A percentile compares a stretch with the other conserved stretches of the same genome.
Conservation (phyloP, 2,329 filamentous ascomycete genomes). For the Hypoxylon sp. region DNA sequence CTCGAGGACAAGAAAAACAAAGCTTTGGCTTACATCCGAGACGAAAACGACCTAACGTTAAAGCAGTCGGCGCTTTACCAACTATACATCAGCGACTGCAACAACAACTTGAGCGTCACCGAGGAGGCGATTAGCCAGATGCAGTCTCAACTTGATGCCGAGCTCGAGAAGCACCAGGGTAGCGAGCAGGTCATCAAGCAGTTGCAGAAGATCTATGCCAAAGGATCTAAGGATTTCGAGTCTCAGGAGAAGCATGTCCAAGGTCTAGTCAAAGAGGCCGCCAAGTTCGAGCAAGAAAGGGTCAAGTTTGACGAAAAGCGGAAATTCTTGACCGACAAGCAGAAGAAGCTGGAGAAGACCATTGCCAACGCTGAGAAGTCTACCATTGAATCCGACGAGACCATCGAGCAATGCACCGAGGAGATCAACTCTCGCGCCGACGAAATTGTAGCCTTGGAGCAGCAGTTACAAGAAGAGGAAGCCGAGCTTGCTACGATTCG, state of each 20-base stretch:
- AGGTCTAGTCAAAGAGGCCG: slow-evolving; percentile 83
- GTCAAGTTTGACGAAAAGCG: slow-evolving; percentile 99
- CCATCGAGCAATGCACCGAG: slow-evolving; percentile 79
- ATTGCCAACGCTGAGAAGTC: slow-evolving; percentile 81
- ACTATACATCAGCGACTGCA: slow-evolving; percentile 87
- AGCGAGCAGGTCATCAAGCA: slow-evolving; percentile 91
- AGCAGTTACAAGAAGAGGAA: slow-evolving; percentile 81
- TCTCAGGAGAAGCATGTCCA: slow-evolving; percentile 85
- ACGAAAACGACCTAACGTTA: slow-evolving; percentile 90
- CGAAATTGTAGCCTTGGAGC: slow-evolving; percentile 82
- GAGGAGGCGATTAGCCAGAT: slow-evolving; percentile 92
- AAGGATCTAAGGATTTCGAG: slow-evolving; percentile 85
- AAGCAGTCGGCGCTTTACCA: slow-evolving; percentile 96
- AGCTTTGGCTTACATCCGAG: slow-evolving; percentile 85
- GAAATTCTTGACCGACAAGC: slow-evolving; percentile 91
- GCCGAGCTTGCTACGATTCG: slow-evolving; percentile 84
- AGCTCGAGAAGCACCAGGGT: slow-evolving; percentile 91
- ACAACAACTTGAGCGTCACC: slow-evolving; percentile 88
- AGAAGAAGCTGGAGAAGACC: slow-evolving; percentile 93
- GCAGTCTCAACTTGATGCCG: slow-evolving; percentile 85
- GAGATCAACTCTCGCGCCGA: slow-evolving; percentile 81
- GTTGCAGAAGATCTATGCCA: slow-evolving; percentile 85
- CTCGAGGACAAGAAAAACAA: slow-evolving; percentile 98
- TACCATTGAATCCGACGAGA: slow-evolving; percentile 78
- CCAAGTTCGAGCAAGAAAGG: slow-evolving; percentile 93